phyloP scores from a whole-genome alignment of 1,284 basidiomycete species.

The Ganoderma boninense region DNA sequence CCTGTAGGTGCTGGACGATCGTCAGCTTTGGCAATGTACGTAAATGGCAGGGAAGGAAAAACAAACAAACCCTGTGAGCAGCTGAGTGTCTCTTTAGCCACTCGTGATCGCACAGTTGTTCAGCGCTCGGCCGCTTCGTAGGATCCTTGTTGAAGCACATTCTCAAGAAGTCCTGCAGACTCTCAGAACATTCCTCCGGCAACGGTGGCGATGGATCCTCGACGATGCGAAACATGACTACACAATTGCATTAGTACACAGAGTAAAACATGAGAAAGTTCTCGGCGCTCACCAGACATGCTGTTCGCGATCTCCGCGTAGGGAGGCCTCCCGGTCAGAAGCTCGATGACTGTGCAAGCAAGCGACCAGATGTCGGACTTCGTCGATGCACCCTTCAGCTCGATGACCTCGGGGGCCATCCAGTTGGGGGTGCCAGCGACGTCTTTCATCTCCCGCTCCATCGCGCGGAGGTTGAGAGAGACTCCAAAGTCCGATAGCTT shows the following conservation, averaged over 20 bases:
- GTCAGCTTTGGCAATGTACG: constrained; percentile 18
- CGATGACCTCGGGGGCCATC: constrained; percentile 98
- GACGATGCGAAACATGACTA: constrained; percentile 96
- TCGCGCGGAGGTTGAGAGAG: constrained; percentile 96
- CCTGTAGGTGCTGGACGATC: constrained; percentile 50
- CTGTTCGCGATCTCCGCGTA: constrained; percentile 88
- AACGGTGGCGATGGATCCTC: constrained; percentile 90
- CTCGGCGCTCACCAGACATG: constrained; percentile 74
- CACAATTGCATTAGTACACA: not conserved
- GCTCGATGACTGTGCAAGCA: constrained; percentile 93
- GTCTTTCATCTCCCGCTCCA: constrained; percentile 88
- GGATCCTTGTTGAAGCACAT: constrained; percentile 94
- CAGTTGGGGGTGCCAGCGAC: constrained; percentile 96
- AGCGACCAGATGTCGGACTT: constrained; percentile 94
- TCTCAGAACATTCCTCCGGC: constrained; percentile 79
- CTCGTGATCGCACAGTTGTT: constrained; percentile 85
- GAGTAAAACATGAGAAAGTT: not conserved
- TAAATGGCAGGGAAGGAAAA: constrained; percentile 7
- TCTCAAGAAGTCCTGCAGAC: constrained; percentile 80
- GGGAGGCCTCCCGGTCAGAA: constrained; percentile 91
- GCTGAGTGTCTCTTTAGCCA: constrained; percentile 89
- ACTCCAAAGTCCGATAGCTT: constrained; percentile 99
- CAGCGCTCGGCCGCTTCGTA: constrained; percentile 79
- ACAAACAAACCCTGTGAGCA: constrained; percentile 66
- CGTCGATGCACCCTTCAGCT: constrained; percentile 77